Conservation (phyloP, 805 yeast species). For the Brettanomyces sp. region DNA sequence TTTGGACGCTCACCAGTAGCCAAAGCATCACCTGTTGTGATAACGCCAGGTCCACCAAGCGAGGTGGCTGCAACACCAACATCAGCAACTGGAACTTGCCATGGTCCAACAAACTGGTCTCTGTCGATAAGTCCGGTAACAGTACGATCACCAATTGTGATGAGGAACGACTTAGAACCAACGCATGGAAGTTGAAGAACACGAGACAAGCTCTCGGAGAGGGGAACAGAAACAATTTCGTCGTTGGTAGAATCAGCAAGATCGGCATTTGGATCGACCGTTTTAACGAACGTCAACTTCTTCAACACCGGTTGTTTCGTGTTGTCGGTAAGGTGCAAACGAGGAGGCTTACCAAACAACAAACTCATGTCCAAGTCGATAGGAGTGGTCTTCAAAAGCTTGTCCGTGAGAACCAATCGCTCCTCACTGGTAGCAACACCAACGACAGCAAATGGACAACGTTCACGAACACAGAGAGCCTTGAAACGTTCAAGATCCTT, state of each 20-base stretch:
- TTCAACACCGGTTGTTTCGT: slow-evolving; percentile 49
- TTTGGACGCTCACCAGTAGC: slow-evolving; percentile 97
- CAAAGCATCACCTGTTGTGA: slow-evolving; percentile 89
- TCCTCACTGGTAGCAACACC: slow-evolving; percentile 89
- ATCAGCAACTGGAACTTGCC: slow-evolving; percentile 99
- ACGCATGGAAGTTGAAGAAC: slow-evolving; percentile 88
- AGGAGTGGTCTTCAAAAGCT: slow-evolving; percentile 69
- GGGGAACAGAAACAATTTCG: slow-evolving; percentile 78
- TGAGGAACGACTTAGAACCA: slow-evolving; percentile 87
- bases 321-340: slow-evolving; percentile 69
- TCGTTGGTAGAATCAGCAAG: slow-evolving; percentile 54
- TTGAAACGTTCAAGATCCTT: slow-evolving; percentile 64
- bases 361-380: slow-evolving; percentile 94
- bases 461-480: slow-evolving; percentile 83
- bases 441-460: slow-evolving; percentile 93
- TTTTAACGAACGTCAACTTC: slow-evolving; percentile 25
- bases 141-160: slow-evolving; percentile 98
- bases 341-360: slow-evolving; percentile 94
- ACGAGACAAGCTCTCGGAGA: slow-evolving; percentile 38
- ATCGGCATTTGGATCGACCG: slow-evolving; percentile 11
- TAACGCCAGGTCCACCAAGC: slow-evolving; percentile 53
- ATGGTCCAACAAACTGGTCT: slow-evolving; percentile 98
- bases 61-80: slow-evolving; percentile 94
- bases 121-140: slow-evolving; percentile 95
- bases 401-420: slow-evolving; percentile 73